These are phyloP conservation scores for Viola odorata DNA, from an alignment of 345 rosid genomes.

Conservation along the genomic window DNA sequence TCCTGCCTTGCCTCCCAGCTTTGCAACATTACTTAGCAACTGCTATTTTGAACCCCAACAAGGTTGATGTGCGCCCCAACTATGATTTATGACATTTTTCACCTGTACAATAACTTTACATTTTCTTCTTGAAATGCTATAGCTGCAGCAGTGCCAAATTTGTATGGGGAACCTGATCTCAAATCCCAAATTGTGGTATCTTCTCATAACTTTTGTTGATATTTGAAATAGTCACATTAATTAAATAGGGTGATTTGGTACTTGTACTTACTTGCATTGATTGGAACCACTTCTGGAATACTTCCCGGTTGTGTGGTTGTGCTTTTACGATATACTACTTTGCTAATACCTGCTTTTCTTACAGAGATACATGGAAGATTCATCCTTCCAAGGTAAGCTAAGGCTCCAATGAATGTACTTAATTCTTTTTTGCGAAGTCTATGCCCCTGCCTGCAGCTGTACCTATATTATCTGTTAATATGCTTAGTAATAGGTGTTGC, in stretches of 20 bases:
- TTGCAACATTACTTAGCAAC: constrained; percentile 55
- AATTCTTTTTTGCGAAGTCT: background rate
- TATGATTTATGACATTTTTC: constrained; percentile 11
- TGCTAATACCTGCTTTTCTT: constrained; percentile 20
- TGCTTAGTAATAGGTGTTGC: background rate
- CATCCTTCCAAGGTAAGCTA: constrained; percentile 70
- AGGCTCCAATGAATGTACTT: constrained; percentile 8
- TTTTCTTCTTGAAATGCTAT: constrained; percentile 14
- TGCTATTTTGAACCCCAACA: constrained; percentile 43
- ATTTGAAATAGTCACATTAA: background rate
- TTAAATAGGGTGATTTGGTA: background rate
- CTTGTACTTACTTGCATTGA: background rate
- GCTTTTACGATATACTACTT: background rate
- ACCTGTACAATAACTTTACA: background rate
- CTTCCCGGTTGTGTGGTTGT: background rate
- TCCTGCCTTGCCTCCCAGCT: constrained; percentile 66
- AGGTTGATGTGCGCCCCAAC: constrained; percentile 34
- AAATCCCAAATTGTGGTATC: constrained; percentile 73
- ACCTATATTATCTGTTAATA: background rate
- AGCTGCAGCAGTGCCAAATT: constrained; percentile 32
- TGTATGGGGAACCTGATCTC: constrained; percentile 39
- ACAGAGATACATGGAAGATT: constrained; percentile 81
- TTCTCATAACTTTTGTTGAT: background rate
- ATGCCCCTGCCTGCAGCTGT: background rate
- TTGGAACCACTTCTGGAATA: constrained; percentile 9